Evolutionary conservation across 257 asterid genomes (phyloP).

Genomic region (Gardenia jasminoides): DNA sequence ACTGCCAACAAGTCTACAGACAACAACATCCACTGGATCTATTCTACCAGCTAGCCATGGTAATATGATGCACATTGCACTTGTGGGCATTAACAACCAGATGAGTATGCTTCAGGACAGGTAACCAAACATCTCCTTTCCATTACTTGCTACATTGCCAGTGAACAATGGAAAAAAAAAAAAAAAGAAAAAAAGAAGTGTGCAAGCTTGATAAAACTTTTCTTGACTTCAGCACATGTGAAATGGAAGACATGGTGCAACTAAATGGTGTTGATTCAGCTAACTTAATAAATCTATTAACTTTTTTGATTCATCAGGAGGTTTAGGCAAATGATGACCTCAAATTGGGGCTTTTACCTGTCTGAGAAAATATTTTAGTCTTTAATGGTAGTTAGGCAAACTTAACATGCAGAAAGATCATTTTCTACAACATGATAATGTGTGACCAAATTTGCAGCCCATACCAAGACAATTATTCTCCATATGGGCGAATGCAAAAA

Average conservation of each 20-base stretch:
- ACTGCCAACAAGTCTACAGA: constrained; percentile 60
- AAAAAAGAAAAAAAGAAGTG: not conserved
- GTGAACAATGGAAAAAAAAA: too few relatives aligned
- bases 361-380: not conserved
- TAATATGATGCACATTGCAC: constrained; percentile 93
- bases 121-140: constrained; percentile 33
- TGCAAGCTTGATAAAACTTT: not conserved
- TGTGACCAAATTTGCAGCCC: not conserved
- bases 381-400: not conserved
- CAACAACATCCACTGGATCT: constrained; percentile 33
- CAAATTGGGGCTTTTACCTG: not conserved
- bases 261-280: not conserved
- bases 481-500: not conserved
- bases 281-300: not conserved
- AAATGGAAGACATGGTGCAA: not conserved
- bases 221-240: not conserved
- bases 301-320: not conserved
- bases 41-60: constrained; percentile 42
- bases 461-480: not conserved
- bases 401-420: not conserved
- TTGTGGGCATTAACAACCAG: constrained; percentile 94
- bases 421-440: not conserved
- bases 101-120: constrained; percentile 98
- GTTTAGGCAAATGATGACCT: not conserved
- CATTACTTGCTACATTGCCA: constrained; percentile 4